Evolutionary conservation across 352 stramenopile genomes (phyloP).

Genomic region (Phytopythium oedochilum): DNA sequence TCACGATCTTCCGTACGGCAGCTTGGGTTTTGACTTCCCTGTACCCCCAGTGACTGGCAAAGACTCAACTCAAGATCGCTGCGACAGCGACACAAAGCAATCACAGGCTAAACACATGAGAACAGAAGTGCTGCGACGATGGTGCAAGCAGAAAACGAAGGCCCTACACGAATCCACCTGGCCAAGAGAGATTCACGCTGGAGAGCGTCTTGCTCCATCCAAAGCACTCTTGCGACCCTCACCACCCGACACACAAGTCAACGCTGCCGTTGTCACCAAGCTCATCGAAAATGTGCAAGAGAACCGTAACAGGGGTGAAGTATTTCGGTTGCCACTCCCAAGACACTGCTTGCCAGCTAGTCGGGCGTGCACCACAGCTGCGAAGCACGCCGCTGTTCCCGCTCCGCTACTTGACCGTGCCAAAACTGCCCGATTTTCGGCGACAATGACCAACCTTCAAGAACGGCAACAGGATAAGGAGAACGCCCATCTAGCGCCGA

Average conservation of each 20-base stretch:
- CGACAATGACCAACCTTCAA: background rate
- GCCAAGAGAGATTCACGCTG: no score
- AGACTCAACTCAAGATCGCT: background rate
- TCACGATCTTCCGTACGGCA: background rate
- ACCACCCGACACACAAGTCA: background rate
- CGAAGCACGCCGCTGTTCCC: background rate
- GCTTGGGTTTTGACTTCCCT: background rate
- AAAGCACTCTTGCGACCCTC: no score
- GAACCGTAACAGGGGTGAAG: background rate
- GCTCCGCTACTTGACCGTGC: background rate
- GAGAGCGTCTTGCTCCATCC: no score
- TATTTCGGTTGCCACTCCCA: background rate
- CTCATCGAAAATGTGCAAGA: background rate
- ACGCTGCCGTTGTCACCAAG: background rate
- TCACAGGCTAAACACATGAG: no score
- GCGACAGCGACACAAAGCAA: no score
- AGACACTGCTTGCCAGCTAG: background rate
- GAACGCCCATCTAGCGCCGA: background rate
- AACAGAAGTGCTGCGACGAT: background rate
- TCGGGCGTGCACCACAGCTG: background rate
- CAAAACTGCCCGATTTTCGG: conserved; percentile 2
- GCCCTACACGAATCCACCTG: background rate
- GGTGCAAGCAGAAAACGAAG: background rate
- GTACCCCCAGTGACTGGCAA: background rate
- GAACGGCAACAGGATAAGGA: background rate